phyloP scores from a whole-genome alignment of 306 rosid genomes.

The Prunus mira region DNA sequence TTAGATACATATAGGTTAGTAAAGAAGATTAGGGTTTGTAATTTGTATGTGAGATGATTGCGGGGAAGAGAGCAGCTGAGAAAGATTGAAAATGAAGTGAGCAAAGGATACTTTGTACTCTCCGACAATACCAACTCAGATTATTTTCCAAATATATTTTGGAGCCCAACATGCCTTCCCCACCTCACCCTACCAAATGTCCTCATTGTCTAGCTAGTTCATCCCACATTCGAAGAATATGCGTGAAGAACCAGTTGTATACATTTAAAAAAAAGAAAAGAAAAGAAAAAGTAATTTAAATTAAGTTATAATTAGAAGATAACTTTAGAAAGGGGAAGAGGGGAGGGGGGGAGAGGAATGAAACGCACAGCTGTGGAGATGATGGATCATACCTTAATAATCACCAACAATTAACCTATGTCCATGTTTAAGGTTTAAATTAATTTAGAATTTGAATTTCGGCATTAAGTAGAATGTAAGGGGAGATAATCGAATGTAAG shows the following conservation, averaged over 20 bases:
- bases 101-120: not conserved
- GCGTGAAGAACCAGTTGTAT: not conserved
- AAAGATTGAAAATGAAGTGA: constrained; percentile 11
- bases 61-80: not conserved
- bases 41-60: not conserved
- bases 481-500: too few relatives aligned
- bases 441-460: too few relatives aligned
- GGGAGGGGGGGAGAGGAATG: not conserved
- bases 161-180: constrained; percentile 19
- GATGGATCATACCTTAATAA: not conserved
- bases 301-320: not conserved
- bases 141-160: constrained; percentile 9
- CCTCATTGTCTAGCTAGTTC: not conserved
- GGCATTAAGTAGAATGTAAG: not conserved
- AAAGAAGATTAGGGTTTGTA: not conserved
- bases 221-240: not conserved
- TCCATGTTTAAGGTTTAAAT: not conserved
- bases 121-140: constrained; percentile 29
- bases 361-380: not conserved
- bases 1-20: not conserved
- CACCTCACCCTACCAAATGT: constrained; percentile 1
- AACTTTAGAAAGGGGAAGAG: not conserved
- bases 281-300: not conserved
- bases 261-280: not conserved
- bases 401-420: not conserved